These are phyloP conservation scores for Malassezia pachydermatis DNA, from an alignment of 1,284 basidiomycete species.

Conservation along the genomic window DNA sequence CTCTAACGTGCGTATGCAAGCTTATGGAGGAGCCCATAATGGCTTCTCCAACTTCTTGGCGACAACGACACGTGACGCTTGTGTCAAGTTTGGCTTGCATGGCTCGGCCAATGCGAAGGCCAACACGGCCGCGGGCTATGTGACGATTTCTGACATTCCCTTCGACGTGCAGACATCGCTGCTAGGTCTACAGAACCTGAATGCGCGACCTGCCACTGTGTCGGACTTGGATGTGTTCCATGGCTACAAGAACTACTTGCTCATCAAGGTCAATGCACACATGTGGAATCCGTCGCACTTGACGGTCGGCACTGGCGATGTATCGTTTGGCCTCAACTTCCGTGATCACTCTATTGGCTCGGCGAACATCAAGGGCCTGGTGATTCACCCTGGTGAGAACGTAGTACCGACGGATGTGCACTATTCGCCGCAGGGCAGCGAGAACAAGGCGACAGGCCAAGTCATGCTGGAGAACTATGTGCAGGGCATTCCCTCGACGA, in stretches of 20 bases:
- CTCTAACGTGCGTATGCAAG: slow-evolving; percentile 57
- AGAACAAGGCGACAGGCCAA: slow-evolving; percentile 55
- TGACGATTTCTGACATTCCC: slow-evolving; percentile 55
- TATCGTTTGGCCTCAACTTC: slow-evolving; percentile 58
- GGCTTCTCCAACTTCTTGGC: slow-evolving; percentile 60
- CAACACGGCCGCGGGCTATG: slow-evolving; percentile 62
- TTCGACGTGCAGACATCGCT: slow-evolving; percentile 60
- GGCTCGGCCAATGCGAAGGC: slow-evolving; percentile 57
- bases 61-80: slow-evolving; percentile 55
- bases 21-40: slow-evolving; percentile 54
- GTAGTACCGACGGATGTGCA: slow-evolving; percentile 54
- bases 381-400: slow-evolving; percentile 29
- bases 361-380: slow-evolving; percentile 54
- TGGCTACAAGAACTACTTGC: slow-evolving; percentile 60
- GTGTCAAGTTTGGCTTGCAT: slow-evolving; percentile 56
- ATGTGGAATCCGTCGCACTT: slow-evolving; percentile 55
- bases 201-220: slow-evolving; percentile 57
- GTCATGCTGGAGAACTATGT: slow-evolving; percentile 62
- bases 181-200: slow-evolving; percentile 61
- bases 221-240: slow-evolving; percentile 61
- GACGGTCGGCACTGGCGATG: slow-evolving; percentile 61
- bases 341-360: slow-evolving; percentile 56
- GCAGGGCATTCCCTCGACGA: slow-evolving; percentile 58
- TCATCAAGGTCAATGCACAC: slow-evolving; percentile 57
- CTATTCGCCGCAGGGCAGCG: slow-evolving; percentile 58